Percentiles rank a stretch among this genome's conserved stretches.
phyloP scores from a whole-genome alignment of 2,329 filamentous ascomycete genomes.

The Albophoma yamanashiensis region DNA sequence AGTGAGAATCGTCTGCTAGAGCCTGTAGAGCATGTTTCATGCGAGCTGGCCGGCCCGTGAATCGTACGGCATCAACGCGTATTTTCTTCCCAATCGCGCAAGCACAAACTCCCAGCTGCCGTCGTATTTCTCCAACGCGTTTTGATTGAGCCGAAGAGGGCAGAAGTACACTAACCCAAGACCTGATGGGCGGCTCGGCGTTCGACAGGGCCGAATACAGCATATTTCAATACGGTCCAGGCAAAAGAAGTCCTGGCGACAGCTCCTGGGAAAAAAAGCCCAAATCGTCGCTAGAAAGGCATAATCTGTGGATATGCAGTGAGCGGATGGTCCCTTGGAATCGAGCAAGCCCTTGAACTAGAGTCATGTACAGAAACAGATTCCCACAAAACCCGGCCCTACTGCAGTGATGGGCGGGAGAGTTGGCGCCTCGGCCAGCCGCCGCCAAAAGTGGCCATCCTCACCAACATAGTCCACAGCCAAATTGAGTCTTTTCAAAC shows the following conservation, averaged over 20 bases:
- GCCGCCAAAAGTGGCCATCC: neutral
- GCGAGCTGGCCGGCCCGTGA: neutral
- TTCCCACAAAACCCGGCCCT: no score
- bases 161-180: neutral
- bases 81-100: no score
- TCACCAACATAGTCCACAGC: no score
- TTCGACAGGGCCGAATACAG: neutral
- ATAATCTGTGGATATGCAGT: neutral
- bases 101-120: neutral
- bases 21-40: neutral
- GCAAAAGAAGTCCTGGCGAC: neutral
- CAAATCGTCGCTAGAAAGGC: neutral
- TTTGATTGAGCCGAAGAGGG: neutral
- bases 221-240: neutral
- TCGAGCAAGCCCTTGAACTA: neutral
- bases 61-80: neutral
- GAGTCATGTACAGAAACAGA: neutral
- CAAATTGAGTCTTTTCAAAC: neutral
- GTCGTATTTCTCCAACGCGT: neutral
- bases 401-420: neutral
- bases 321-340: neutral
- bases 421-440: neutral
- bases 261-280: neutral
- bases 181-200: no score
- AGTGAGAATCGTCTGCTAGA: neutral